A percentile compares a stretch with the other conserved stretches of the same genome.
Evolutionary conservation across 495 filamentous ascomycete species (phyloP).

Genomic region (Daldinia vernicosa): DNA sequence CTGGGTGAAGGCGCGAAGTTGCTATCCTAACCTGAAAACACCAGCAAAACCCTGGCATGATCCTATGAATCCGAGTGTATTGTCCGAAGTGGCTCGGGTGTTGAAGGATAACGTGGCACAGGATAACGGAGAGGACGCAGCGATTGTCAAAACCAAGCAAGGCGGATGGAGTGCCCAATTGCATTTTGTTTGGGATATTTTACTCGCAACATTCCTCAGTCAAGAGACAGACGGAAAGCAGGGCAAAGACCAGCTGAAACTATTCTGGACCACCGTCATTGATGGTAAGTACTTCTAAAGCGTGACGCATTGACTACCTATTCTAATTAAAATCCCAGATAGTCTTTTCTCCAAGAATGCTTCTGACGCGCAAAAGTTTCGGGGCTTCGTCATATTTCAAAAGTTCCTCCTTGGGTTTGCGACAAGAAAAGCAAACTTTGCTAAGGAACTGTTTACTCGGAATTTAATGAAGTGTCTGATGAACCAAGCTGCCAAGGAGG

Average conservation of each 20-base stretch:
- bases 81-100: conserved; percentile 71
- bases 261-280: conserved; percentile 90
- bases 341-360: conserved; percentile 80
- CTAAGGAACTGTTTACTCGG: conserved; percentile 71
- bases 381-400: conserved; percentile 86
- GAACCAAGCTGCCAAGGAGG: conserved; percentile 84
- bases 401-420: conserved; percentile 67
- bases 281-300: conserved; percentile 68
- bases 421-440: conserved; percentile 36
- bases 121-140: conserved; percentile 59
- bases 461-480: conserved; percentile 84
- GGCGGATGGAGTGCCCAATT: conserved; percentile 80
- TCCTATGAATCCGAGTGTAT: conserved; percentile 72
- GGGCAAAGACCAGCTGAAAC: conserved; percentile 64
- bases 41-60: conserved; percentile 79
- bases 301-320: background rate
- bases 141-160: conserved; percentile 52
- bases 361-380: conserved; percentile 87
- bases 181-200: conserved; percentile 87
- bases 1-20: conserved; percentile 75
- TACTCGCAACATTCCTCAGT: conserved; percentile 63
- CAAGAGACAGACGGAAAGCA: conserved; percentile 42
- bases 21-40: conserved; percentile 69
- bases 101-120: conserved; percentile 77
- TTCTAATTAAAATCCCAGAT: conserved; percentile 57